These are phyloP conservation scores for Forsythia suspensa DNA, from an alignment of 257 asterid genomes.

Conservation along the genomic window DNA sequence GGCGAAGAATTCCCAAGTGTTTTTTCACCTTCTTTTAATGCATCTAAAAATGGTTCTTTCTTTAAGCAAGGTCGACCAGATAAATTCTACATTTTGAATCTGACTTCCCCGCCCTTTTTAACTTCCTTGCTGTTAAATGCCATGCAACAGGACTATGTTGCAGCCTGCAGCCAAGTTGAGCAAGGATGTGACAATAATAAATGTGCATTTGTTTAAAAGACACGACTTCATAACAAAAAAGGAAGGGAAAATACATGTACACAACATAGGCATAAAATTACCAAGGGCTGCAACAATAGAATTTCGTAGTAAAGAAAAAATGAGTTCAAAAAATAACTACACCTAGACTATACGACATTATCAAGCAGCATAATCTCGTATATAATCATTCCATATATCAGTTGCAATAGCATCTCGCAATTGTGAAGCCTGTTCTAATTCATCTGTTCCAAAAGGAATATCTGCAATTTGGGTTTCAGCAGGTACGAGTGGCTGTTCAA, in stretches of 20 bases:
- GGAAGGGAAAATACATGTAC: not conserved
- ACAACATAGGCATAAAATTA: not conserved
- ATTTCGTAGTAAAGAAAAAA: not conserved
- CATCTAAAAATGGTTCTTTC: too few relatives aligned
- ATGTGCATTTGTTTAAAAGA: too few relatives aligned
- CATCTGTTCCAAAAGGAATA: constrained; percentile 25
- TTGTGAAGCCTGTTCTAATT: constrained; percentile 24
- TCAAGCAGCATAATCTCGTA: constrained; percentile 25
- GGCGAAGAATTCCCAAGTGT: too few relatives aligned
- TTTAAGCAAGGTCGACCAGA: too few relatives aligned
- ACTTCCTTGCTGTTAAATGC: too few relatives aligned
- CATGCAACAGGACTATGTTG: too few relatives aligned
- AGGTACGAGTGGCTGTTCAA: constrained; percentile 18
- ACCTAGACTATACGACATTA: constrained; percentile 22
- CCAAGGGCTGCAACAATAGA: not conserved
- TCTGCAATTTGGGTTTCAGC: constrained; percentile 22
- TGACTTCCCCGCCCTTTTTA: too few relatives aligned
- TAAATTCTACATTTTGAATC: too few relatives aligned
- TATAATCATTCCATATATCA: constrained; percentile 39
- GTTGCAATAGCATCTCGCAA: constrained; percentile 32
- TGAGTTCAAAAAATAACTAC: not conserved
- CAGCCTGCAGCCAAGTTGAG: too few relatives aligned
- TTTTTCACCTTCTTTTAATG: too few relatives aligned
- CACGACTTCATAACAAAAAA: not conserved
- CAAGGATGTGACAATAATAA: too few relatives aligned